Percentiles rank a stretch among this genome's conserved stretches.
These are phyloP conservation scores for Sphagnum magellanicum DNA, from an alignment of 228 moss, liverwort and hornwort species.

Conservation along the genomic window DNA sequence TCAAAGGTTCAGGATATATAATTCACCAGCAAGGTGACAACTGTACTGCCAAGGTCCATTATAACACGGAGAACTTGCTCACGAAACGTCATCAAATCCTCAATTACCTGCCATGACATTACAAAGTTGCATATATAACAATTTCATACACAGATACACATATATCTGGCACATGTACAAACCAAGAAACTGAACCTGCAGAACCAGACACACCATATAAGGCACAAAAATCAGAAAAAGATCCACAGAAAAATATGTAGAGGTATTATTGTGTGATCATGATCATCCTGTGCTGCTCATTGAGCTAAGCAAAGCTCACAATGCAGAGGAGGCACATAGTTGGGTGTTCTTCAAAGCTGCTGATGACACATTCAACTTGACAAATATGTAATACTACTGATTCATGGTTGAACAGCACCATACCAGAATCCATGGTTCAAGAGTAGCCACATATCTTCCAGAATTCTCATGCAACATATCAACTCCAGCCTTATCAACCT, in stretches of 20 bases:
- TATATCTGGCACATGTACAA: background rate
- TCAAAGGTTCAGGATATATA: background rate
- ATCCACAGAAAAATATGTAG: no score
- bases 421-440: conserved; percentile 99
- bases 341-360: background rate
- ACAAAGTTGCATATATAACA: background rate
- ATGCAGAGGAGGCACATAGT: background rate
- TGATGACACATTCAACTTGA: background rate
- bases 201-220: background rate
- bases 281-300: no score
- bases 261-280: no score
- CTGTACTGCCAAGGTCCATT: conserved; percentile 91
- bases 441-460: conserved; percentile 58
- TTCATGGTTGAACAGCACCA: no score
- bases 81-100: conserved; percentile 95
- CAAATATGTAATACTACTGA: no score
- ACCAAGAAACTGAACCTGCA: background rate
- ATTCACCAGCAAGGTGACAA: conserved; percentile 75
- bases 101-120: conserved; percentile 53
- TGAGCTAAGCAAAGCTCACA: background rate
- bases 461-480: conserved; percentile 73
- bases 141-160: background rate
- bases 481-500: conserved; percentile 94
- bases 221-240: background rate
- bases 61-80: conserved; percentile 96